These are phyloP conservation scores for Begonia fuchsioides DNA, from an alignment of 306 rosid species.

Conservation along the genomic window DNA sequence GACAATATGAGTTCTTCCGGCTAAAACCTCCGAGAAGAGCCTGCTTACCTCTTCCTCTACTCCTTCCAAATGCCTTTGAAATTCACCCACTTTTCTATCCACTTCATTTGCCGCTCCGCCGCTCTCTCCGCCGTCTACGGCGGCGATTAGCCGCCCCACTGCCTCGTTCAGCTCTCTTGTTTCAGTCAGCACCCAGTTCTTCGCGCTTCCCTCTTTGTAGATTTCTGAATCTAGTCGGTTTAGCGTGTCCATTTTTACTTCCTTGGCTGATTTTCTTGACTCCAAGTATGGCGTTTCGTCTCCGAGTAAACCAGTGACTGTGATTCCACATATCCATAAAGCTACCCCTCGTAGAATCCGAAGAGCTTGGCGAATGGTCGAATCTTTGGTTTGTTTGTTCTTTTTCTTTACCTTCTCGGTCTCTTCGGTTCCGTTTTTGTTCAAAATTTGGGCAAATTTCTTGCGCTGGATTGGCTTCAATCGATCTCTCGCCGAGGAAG, in stretches of 20 bases:
- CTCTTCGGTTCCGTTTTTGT: constrained; percentile 1
- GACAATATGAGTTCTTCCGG: constrained; percentile 8
- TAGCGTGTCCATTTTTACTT: not conserved
- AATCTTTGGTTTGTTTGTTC: not conserved
- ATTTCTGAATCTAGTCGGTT: not conserved
- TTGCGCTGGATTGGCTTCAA: constrained; percentile 22
- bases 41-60: constrained; percentile 7
- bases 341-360: not conserved
- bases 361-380: constrained; percentile 1
- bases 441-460: constrained; percentile 7
- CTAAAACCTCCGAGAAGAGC: constrained; percentile 8
- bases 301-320: constrained; percentile 4
- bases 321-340: constrained; percentile 8
- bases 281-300: constrained; percentile 7
- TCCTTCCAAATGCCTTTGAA: constrained; percentile 9
- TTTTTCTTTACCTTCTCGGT: constrained; percentile 5
- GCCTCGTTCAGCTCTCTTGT: not conserved
- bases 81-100: constrained; percentile 4
- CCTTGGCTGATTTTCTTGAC: constrained; percentile 1
- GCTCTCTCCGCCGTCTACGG: not conserved
- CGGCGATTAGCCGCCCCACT: not conserved
- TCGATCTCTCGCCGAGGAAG: constrained; percentile 18
- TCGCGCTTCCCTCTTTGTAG: not conserved
- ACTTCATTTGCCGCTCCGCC: constrained; percentile 6
- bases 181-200: constrained; percentile 1